Evolutionary conservation across 2,329 filamentous ascomycete genomes (phyloP).

Genomic region (Myriosclerotinia duriaeana): DNA sequence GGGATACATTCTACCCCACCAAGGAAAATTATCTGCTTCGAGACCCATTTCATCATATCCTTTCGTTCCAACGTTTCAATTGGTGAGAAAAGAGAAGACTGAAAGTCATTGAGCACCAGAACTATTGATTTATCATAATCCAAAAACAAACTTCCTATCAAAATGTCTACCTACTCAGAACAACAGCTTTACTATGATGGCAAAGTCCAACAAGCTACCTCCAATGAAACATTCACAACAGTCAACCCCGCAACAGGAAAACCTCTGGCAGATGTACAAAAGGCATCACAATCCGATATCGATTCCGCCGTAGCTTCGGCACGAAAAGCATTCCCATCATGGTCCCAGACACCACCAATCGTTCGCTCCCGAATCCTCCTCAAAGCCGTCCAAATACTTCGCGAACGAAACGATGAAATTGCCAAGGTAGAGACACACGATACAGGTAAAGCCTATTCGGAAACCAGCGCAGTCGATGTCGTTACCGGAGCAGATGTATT

Average conservation of each 20-base stretch:
- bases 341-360: slow-evolving; percentile 74
- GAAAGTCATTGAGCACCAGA: slow-evolving; percentile 9
- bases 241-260: slow-evolving; percentile 72
- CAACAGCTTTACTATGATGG: slow-evolving; percentile 76
- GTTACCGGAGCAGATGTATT: slow-evolving; percentile 81
- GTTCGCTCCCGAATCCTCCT: slow-evolving; percentile 76
- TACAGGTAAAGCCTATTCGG: slow-evolving; percentile 81
- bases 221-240: slow-evolving; percentile 64
- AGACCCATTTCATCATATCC: slow-evolving; percentile 6
- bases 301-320: slow-evolving; percentile 72
- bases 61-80: slow-evolving; percentile 10
- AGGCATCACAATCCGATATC: slow-evolving; percentile 65
- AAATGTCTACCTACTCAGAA: slow-evolving; percentile 45
- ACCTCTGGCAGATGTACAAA: slow-evolving; percentile 69
- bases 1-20: slow-evolving; percentile 10
- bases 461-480: slow-evolving; percentile 82
- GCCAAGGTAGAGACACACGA: slow-evolving; percentile 79
- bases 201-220: slow-evolving; percentile 59
- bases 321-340: slow-evolving; percentile 67
- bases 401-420: slow-evolving; percentile 74
- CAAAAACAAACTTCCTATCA: slow-evolving; percentile 27
- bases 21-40: slow-evolving; percentile 18
- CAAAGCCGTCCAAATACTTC: slow-evolving; percentile 70
- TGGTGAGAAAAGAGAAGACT: slow-evolving; percentile 16
- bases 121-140: slow-evolving; percentile 25